A percentile compares a stretch with the other conserved stretches of the same genome.
Conservation (phyloP, 352 stramenopile species). For the Globisporangium emineosum region DNA sequence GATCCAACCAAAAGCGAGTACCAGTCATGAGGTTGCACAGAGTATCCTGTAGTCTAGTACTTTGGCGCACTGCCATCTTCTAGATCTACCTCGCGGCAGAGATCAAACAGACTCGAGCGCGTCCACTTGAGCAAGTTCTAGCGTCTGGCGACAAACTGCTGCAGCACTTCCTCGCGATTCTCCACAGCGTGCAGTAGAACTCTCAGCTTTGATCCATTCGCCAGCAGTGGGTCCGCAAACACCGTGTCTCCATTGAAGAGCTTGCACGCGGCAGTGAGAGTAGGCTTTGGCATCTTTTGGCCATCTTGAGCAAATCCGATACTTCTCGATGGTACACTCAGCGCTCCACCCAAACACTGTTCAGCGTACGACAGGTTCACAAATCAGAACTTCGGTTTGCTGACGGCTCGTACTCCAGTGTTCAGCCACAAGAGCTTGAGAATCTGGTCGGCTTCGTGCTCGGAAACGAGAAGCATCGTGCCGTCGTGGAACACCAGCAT, state of each 20-base stretch:
- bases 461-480: no score
- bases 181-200: not conserved
- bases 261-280: not conserved
- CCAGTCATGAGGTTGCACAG: conserved; percentile 66
- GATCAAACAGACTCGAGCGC: not conserved
- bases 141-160: not conserved
- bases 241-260: not conserved
- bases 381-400: not conserved
- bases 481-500: no score
- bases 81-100: not conserved
- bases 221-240: not conserved
- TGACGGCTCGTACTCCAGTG: not conserved
- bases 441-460: not conserved
- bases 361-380: no score
- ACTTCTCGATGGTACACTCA: no score
- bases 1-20: conserved; percentile 55
- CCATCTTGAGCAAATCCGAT: no score
- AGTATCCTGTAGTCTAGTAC: conserved; percentile 27
- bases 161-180: not conserved
- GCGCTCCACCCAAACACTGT: no score
- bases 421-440: not conserved
- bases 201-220: not conserved
- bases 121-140: not conserved
- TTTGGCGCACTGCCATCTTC: not conserved
- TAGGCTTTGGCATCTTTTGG: not conserved